A percentile compares a stretch with the other conserved stretches of the same genome.
Evolutionary conservation across 345 rosid genomes (phyloP).

Genomic region (Aethionema arabicum): DNA sequence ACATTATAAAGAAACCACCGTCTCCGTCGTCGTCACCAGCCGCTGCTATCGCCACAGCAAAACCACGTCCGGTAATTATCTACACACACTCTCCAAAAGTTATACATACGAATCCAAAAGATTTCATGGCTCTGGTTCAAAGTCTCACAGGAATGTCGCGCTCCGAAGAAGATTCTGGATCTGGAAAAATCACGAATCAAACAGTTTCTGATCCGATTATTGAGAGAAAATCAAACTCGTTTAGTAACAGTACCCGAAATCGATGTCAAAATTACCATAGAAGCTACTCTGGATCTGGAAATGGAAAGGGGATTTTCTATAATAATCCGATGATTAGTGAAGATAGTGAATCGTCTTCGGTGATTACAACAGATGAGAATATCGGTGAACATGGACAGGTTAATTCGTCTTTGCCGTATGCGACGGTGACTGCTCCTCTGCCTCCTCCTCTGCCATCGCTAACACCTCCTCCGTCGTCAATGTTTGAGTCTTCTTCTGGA

Average conservation of each 20-base stretch:
- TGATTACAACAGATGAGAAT: constrained; percentile 64
- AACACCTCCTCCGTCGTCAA: neutral
- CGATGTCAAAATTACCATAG: constrained; percentile 12
- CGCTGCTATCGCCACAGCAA: constrained; percentile 19
- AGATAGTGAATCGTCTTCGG: constrained; percentile 70
- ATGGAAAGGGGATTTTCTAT: constrained; percentile 23
- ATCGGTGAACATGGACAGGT: constrained; percentile 46
- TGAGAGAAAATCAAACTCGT: constrained; percentile 13
- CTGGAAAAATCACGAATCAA: constrained; percentile 9
- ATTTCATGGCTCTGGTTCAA: constrained; percentile 91
- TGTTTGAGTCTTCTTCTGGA: constrained; percentile 26
- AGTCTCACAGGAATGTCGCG: constrained; percentile 82
- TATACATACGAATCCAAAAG: constrained; percentile 80
- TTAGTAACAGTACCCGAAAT: neutral
- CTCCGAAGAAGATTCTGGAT: constrained; percentile 39
- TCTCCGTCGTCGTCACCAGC: constrained; percentile 42
- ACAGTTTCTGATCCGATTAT: constrained; percentile 24
- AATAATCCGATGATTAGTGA: constrained; percentile 33
- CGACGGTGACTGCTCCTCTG: constrained; percentile 14
- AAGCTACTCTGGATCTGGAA: constrained; percentile 12
- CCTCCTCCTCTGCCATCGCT: constrained; percentile 11
- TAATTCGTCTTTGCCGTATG: constrained; percentile 44
- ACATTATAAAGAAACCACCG: constrained; percentile 48
- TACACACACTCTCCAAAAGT: constrained; percentile 91
- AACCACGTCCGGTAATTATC: constrained; percentile 81